Evolutionary conservation across 176 grass and related monocot species (phyloP), one percentile per base, ranked within the genome.

Genomic region (Raddia guianensis): DNA sequence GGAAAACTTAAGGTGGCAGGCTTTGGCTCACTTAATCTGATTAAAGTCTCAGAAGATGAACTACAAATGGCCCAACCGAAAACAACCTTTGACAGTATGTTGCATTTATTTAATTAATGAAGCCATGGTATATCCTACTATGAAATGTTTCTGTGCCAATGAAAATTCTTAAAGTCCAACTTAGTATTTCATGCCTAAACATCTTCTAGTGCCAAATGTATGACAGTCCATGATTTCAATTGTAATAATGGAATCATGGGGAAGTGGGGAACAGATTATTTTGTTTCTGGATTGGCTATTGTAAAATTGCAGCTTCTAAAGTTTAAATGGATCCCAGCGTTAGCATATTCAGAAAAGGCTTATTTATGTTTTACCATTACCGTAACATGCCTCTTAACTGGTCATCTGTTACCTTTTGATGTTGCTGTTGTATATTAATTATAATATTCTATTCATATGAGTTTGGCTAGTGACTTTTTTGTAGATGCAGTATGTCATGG

Each of bases 1-100:
- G 93, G 91, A 57, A 89, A 89, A 72, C 91, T 95, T 78, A 99
- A 99, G 84, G 92, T 99, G 67, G 82, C 86, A 49, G 92, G 79
- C 21, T 95, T 93, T 83, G 96, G 96, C 69, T 95, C 80, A 78
- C 84, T 95, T 84, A 84, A 50, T 85, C 77, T 95, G 76, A 77
- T 82, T 48, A 91, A 91, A 86, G 37, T 83, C 43, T 95, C 88
- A 0, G 75, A 86, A 72, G 88, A 93, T 68, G 85, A 87, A 86
- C 54, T 86, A 72, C 91, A 89, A 75, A 89, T 93, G 81, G 72
- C 63, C 62, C 85, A 86, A 79, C 84, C 86, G 27, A 16, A 88
- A 33, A 45, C 85, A 66, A 44, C 76, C 67, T 53, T 85, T 52
- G 88, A 93, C 16, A 91, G 96, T 99, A 95, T 49, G 90, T 91